Conservation (phyloP, 352 stramenopile species). For the Porosira glacialis region DNA sequence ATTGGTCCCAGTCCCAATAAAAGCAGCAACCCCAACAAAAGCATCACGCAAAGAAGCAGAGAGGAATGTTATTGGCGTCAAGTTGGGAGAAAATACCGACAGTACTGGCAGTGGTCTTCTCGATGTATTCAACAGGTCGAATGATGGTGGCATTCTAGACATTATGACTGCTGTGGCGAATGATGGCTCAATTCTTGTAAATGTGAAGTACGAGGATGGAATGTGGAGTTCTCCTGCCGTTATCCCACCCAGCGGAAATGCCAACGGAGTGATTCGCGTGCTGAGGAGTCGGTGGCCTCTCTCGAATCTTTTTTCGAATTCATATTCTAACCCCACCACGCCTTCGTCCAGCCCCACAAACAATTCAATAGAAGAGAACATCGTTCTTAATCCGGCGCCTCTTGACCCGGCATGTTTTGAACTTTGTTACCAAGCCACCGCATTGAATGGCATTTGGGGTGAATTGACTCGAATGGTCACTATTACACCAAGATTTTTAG, state of each 20-base stretch:
- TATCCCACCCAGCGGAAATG: constrained; percentile 58
- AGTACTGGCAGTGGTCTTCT: constrained; percentile 7
- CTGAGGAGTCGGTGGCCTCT: constrained; percentile 58
- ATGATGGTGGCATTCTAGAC: constrained; percentile 31
- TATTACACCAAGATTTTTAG: constrained; percentile 63
- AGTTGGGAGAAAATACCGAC: constrained; percentile 27
- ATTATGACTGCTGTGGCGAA: constrained; percentile 42
- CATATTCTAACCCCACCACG: constrained; percentile 6
- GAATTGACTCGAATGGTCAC: constrained; percentile 65
- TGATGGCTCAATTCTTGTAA: constrained; percentile 42
- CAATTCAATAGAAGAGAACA: constrained; percentile 1
- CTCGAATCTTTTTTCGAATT: constrained; percentile 29
- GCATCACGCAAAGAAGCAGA: constrained; percentile 37
- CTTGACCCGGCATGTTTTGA: constrained; percentile 56
- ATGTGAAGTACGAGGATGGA: constrained; percentile 42
- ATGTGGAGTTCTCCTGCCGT: constrained; percentile 53
- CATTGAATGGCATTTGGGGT: constrained; percentile 65
- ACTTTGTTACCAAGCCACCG: constrained; percentile 63
- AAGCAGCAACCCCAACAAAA: too few relatives aligned
- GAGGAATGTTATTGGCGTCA: constrained; percentile 40
- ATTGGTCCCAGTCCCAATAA: constrained; percentile 47
- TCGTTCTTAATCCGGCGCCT: constrained; percentile 13
- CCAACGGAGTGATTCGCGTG: constrained; percentile 54
- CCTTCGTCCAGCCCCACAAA: constrained; percentile 1
- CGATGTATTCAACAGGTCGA: constrained; percentile 37